Evolutionary conservation across 345 rosid genomes (phyloP).

Genomic region (Dipteronia sinensis): DNA sequence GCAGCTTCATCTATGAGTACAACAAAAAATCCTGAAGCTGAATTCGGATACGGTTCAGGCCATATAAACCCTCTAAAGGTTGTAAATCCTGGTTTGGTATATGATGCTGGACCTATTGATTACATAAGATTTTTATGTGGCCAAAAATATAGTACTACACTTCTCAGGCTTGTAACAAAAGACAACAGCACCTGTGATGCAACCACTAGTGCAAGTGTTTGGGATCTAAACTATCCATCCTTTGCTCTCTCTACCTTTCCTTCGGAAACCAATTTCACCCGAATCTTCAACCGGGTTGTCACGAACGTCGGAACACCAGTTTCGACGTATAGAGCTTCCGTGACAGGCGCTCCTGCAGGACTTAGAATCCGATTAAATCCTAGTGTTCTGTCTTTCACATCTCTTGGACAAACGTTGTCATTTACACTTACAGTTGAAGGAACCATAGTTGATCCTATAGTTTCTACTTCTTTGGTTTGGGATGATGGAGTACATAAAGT

Average conservation of each 20-base stretch:
- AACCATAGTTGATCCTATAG: neutral
- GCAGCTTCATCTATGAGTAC: slow-evolving; percentile 31
- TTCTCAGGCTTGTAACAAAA: slow-evolving; percentile 28
- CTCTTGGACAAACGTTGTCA: slow-evolving; percentile 16
- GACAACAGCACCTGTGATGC: slow-evolving; percentile 26
- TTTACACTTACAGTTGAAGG: slow-evolving; percentile 31
- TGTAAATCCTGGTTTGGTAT: slow-evolving; percentile 42
- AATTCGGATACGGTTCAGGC: slow-evolving; percentile 47
- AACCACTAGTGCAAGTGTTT: slow-evolving; percentile 19
- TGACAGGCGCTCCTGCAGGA: slow-evolving; percentile 19
- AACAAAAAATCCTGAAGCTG: slow-evolving; percentile 20
- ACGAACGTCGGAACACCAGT: slow-evolving; percentile 35
- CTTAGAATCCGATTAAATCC: slow-evolving; percentile 26
- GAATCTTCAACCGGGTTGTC: slow-evolving; percentile 27
- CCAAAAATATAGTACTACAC: slow-evolving; percentile 33
- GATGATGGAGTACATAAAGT: slow-evolving; percentile 37
- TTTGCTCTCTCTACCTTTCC: slow-evolving; percentile 19
- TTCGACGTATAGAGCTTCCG: slow-evolving; percentile 28
- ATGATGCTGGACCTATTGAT: slow-evolving; percentile 39
- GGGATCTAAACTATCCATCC: slow-evolving; percentile 50
- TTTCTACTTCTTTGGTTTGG: slow-evolving; percentile 36
- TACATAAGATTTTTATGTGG: slow-evolving; percentile 45
- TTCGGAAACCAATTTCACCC: neutral
- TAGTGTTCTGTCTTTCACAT: slow-evolving; percentile 19
- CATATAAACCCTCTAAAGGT: slow-evolving; percentile 37